Conservation (phyloP, 805 yeast genomes). For the Sugiyamaella floridensis region DNA sequence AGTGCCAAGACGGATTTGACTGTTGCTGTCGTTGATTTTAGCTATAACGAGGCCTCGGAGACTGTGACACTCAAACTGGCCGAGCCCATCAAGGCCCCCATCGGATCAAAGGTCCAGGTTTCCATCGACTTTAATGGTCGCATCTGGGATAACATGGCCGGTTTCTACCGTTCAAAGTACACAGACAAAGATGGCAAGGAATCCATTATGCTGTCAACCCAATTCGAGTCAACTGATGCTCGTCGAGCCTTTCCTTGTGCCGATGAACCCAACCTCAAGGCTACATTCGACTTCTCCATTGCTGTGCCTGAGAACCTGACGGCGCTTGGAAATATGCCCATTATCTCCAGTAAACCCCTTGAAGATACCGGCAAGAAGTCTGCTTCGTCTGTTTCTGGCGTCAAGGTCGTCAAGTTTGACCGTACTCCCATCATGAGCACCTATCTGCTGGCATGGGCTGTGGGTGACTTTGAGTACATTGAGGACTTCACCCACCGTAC, state of each 20-base stretch:
- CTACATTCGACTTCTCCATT: slow-evolving; percentile 59
- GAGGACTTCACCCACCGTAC: slow-evolving; percentile 40
- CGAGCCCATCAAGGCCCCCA: slow-evolving; percentile 28
- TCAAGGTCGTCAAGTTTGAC: slow-evolving; percentile 72
- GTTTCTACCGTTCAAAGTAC: slow-evolving; percentile 69
- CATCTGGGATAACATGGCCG: slow-evolving; percentile 74
- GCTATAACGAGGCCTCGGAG: slow-evolving; percentile 47
- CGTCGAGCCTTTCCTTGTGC: slow-evolving; percentile 83
- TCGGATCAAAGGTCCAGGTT: slow-evolving; percentile 30
- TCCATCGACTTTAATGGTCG: slow-evolving; percentile 51
- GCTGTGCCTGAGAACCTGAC: slow-evolving; percentile 35
- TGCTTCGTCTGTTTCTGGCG: slow-evolving; percentile 48
- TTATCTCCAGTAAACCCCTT: slow-evolving; percentile 62
- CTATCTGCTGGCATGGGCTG: slow-evolving; percentile 76
- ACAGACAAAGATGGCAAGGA: slow-evolving; percentile 49
- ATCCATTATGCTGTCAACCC: slow-evolving; percentile 72
- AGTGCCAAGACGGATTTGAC: slow-evolving; percentile 20
- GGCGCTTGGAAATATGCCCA: slow-evolving; percentile 38
- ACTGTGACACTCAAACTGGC: slow-evolving; percentile 50
- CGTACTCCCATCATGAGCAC: slow-evolving; percentile 80
- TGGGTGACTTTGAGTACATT: slow-evolving; percentile 70
- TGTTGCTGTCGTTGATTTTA: slow-evolving; percentile 26
- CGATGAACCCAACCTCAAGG: slow-evolving; percentile 78
- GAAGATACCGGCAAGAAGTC: slow-evolving; percentile 32
- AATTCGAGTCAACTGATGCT: slow-evolving; percentile 82